Percentiles rank a stretch among this genome's conserved stretches.
These are phyloP conservation scores for Yarrowia sp. DNA, from an alignment of 805 yeast genomes.

Conservation along the genomic window DNA sequence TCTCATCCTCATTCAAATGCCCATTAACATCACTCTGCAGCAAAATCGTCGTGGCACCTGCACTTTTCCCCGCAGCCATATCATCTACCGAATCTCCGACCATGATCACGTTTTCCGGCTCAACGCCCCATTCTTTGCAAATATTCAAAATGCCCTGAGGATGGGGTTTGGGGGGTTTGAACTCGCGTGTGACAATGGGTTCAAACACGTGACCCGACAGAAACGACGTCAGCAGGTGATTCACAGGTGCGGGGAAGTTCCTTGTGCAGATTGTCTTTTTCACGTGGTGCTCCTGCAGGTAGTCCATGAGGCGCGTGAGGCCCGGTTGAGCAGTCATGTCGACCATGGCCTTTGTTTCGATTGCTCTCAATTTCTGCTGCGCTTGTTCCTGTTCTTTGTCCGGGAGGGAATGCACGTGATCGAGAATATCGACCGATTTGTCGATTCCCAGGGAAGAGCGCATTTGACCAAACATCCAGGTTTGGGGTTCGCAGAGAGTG, in stretches of 20 bases:
- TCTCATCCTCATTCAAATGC: slow-evolving; percentile 43
- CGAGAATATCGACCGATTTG: slow-evolving; percentile 51
- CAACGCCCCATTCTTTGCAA: slow-evolving; percentile 45
- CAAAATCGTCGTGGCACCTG: slow-evolving; percentile 60
- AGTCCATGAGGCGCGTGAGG: slow-evolving; percentile 44
- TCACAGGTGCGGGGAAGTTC: slow-evolving; percentile 55
- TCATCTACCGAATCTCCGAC: slow-evolving; percentile 75
- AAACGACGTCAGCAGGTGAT: slow-evolving; percentile 48
- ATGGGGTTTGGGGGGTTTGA: slow-evolving; percentile 66
- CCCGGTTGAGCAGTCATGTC: slow-evolving; percentile 54
- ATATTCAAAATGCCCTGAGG: slow-evolving; percentile 63
- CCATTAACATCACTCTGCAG: slow-evolving; percentile 53
- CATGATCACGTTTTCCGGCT: slow-evolving; percentile 54
- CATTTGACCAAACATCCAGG: slow-evolving; percentile 59
- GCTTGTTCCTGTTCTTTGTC: slow-evolving; percentile 46
- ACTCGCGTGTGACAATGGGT: slow-evolving; percentile 61
- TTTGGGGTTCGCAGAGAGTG: slow-evolving; percentile 62
- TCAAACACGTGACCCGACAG: slow-evolving; percentile 46
- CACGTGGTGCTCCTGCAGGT: slow-evolving; percentile 37
- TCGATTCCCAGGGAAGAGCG: slow-evolving; percentile 54
- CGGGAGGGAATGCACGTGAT: slow-evolving; percentile 48
- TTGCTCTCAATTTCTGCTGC: slow-evolving; percentile 46
- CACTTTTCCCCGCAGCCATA: slow-evolving; percentile 60
- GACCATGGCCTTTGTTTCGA: slow-evolving; percentile 64
- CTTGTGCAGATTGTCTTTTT: slow-evolving; percentile 63